Evolutionary conservation across 148 eudicot species (phyloP).

Genomic region (Diospyros lotus): DNA sequence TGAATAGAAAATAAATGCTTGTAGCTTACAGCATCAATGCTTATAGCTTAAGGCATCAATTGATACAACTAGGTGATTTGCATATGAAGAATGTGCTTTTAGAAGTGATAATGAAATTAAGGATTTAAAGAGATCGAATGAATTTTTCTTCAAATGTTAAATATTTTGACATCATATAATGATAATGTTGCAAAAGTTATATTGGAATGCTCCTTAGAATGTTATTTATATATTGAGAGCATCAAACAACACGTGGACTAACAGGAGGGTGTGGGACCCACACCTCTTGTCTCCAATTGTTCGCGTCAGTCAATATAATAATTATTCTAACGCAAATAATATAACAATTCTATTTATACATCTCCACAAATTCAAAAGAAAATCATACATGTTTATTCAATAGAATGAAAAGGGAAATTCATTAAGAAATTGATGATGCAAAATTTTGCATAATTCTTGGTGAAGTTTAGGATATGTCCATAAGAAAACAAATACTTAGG

Average conservation of each 20-base stretch:
- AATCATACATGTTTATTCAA: not conserved
- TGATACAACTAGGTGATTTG: not conserved
- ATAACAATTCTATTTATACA: too few species aligned
- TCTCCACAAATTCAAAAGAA: constrained; percentile 18
- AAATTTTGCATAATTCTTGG: constrained; percentile 23
- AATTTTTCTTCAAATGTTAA: not conserved
- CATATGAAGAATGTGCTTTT: too few species aligned
- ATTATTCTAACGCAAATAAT: too few species aligned
- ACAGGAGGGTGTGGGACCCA: too few species aligned
- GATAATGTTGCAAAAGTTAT: constrained; percentile 1
- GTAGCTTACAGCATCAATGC: too few species aligned
- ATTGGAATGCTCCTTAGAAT: not conserved
- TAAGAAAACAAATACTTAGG: constrained; percentile 21
- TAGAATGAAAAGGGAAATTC: not conserved
- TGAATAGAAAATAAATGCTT: too few species aligned
- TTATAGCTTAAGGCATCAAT: not conserved
- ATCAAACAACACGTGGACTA: too few species aligned
- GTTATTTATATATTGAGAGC: too few species aligned
- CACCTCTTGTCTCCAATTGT: too few species aligned
- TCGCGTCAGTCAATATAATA: too few species aligned
- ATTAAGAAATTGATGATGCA: constrained; percentile 19
- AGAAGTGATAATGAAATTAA: too few species aligned
- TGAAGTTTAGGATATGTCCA: constrained; percentile 19
- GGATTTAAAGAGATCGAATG: not conserved
- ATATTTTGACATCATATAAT: not conserved